phyloP scores from a whole-genome alignment of 2,329 filamentous ascomycete genomes.

The Helotiales sp. region DNA sequence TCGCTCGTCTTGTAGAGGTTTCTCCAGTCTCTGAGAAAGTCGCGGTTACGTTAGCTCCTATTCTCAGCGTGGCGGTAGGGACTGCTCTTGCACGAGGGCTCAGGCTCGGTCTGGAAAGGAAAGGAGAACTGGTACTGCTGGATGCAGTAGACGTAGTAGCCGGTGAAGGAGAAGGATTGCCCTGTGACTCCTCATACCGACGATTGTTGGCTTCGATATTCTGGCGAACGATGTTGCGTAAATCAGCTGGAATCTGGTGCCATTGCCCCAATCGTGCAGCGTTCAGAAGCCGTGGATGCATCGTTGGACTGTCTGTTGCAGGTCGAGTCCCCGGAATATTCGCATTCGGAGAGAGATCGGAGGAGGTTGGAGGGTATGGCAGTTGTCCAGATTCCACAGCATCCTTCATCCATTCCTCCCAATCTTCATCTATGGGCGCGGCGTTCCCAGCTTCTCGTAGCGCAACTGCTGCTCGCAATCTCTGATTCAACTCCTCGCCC shows the following conservation, averaged over 20 bases:
- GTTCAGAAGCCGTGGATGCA: conserved; percentile 53
- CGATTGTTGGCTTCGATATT: conserved; percentile 26
- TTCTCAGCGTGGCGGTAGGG: conserved; percentile 1
- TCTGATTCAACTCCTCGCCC: conserved; percentile 62
- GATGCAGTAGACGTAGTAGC: conserved; percentile 6
- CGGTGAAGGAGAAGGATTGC: conserved; percentile 12
- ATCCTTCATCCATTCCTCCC: conserved; percentile 74
- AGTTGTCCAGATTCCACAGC: conserved; percentile 63
- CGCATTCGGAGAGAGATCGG: conserved; percentile 32
- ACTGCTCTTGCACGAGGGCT: conserved; percentile 10
- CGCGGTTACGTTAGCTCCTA: too few species aligned
- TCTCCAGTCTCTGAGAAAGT: too few species aligned
- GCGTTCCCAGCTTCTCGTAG: conserved; percentile 61
- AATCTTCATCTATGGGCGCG: conserved; percentile 66
- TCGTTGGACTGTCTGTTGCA: conserved; percentile 34
- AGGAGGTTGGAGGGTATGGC: conserved; percentile 42
- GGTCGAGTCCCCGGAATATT: conserved; percentile 38
- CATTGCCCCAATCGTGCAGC: conserved; percentile 58
- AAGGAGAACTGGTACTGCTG: conserved; percentile 4
- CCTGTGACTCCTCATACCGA: conserved; percentile 16
- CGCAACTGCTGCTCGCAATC: conserved; percentile 63
- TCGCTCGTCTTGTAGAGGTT: conserved; percentile 16
- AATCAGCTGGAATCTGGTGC: conserved; percentile 56
- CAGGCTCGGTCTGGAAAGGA: conserved; percentile 11
- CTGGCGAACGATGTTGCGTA: conserved; percentile 52